Conservation (phyloP, 495 filamentous ascomycete species). For the Amorphotheca resinae region DNA sequence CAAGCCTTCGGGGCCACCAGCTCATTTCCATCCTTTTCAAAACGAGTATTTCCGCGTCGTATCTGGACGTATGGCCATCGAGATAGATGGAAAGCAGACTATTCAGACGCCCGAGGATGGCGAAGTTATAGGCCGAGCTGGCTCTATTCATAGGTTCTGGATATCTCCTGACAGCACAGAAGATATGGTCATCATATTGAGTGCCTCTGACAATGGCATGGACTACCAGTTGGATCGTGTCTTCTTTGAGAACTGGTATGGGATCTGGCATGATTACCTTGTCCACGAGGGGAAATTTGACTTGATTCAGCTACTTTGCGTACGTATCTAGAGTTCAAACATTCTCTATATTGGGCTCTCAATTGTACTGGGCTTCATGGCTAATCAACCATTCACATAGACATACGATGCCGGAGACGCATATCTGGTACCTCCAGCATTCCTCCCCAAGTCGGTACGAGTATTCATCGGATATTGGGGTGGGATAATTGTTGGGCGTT, state of each 20-base stretch:
- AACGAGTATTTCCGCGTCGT: conserved; percentile 30
- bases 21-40: conserved; percentile 34
- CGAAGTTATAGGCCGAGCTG: conserved; percentile 26
- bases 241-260: conserved; percentile 46
- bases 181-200: conserved; percentile 3
- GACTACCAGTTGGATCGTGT: conserved; percentile 24
- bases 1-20: too few species aligned
- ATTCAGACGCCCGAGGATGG: conserved; percentile 23
- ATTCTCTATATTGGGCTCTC: conserved; percentile 1
- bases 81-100: conserved; percentile 25
- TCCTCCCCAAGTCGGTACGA: conserved; percentile 36
- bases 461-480: conserved; percentile 23
- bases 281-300: conserved; percentile 28
- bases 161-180: conserved; percentile 16
- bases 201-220: conserved; percentile 2
- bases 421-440: conserved; percentile 33
- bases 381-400: conserved; percentile 22
- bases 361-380: background rate
- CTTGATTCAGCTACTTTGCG: conserved; percentile 33
- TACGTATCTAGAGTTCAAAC: conserved; percentile 13
- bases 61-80: conserved; percentile 26
- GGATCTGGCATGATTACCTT: conserved; percentile 35
- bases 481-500: conserved; percentile 35
- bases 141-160: conserved; percentile 29
- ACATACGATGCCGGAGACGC: conserved; percentile 36